Percentiles rank a stretch among this genome's conserved stretches.
These are phyloP conservation scores for Neoboletus magnificus DNA, from an alignment of 768 basidiomycete species.

Conservation along the genomic window DNA sequence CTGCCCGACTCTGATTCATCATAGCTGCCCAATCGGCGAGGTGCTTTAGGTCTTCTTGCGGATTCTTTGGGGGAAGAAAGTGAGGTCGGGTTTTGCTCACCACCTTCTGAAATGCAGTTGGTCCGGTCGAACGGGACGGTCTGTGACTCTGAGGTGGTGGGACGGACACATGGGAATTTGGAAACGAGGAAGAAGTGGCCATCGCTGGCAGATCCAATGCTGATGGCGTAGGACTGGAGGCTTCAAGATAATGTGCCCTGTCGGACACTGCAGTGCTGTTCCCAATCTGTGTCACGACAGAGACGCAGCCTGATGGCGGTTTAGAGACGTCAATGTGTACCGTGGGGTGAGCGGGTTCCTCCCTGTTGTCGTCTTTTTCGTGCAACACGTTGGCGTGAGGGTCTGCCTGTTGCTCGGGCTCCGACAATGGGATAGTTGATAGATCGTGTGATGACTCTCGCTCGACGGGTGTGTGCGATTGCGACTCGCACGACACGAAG, in stretches of 20 bases:
- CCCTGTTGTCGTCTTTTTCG: conserved; percentile 2
- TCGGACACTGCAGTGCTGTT: neutral
- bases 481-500: conserved; percentile 18
- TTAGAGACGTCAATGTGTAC: conserved; percentile 46
- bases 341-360: conserved; percentile 33
- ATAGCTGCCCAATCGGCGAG: conserved; percentile 83
- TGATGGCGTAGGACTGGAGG: conserved; percentile 4
- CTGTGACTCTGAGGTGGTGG: conserved; percentile 33
- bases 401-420: neutral
- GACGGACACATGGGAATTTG: conserved; percentile 18
- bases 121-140: conserved; percentile 54
- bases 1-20: conserved; percentile 76
- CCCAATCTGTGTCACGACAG: conserved; percentile 3
- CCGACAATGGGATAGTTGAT: conserved; percentile 26
- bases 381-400: neutral
- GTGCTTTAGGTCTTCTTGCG: conserved; percentile 78
- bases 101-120: conserved; percentile 73
- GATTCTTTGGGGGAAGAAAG: conserved; percentile 80
- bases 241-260: neutral
- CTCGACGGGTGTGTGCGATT: conserved; percentile 20
- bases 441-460: conserved; percentile 14
- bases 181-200: conserved; percentile 32
- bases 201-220: conserved; percentile 22
- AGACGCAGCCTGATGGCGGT: conserved; percentile 31
- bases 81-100: conserved; percentile 80